Conservation (phyloP, 2,329 filamentous ascomycete species). For the Aspergillus amoenus region DNA sequence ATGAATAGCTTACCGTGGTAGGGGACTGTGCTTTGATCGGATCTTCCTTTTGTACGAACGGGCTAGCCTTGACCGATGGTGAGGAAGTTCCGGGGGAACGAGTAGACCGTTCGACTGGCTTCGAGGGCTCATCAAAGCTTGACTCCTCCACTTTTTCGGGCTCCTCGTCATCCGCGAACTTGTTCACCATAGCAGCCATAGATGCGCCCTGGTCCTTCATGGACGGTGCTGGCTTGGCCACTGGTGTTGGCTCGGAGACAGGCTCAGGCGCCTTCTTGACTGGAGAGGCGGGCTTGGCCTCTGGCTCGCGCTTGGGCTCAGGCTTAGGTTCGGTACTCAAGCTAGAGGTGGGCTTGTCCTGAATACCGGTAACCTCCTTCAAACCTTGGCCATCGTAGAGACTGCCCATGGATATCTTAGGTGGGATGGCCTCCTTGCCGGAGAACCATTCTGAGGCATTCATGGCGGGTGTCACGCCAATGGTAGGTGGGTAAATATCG, state of each 20-base stretch:
- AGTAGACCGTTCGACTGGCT: conserved; percentile 66
- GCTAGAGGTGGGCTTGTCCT: conserved; percentile 36
- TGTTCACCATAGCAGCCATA: conserved; percentile 80
- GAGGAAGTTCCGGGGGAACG: conserved; percentile 24
- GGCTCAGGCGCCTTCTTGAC: conserved; percentile 28
- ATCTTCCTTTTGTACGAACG: conserved; percentile 30
- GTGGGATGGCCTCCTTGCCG: conserved; percentile 78
- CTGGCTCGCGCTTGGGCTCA: conserved; percentile 34
- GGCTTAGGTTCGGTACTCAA: conserved; percentile 49
- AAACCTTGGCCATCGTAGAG: conserved; percentile 82
- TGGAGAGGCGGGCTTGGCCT: conserved; percentile 42
- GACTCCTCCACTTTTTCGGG: conserved; percentile 64
- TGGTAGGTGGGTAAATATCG: conserved; percentile 90
- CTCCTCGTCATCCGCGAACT: conserved; percentile 76
- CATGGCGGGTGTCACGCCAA: conserved; percentile 76
- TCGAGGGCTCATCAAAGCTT: conserved; percentile 82
- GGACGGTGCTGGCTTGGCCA: conserved; percentile 59
- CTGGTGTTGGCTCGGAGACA: conserved; percentile 32
- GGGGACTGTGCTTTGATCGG: conserved; percentile 25
- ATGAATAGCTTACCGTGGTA: conserved; percentile 21
- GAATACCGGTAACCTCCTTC: conserved; percentile 64
- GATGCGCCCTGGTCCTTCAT: conserved; percentile 85
- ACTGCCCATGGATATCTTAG: conserved; percentile 92
- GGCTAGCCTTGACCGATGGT: conserved; percentile 30
- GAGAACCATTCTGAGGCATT: conserved; percentile 79